phyloP scores from a whole-genome alignment of 495 filamentous ascomycete species.

The Aspergillus campestris region DNA sequence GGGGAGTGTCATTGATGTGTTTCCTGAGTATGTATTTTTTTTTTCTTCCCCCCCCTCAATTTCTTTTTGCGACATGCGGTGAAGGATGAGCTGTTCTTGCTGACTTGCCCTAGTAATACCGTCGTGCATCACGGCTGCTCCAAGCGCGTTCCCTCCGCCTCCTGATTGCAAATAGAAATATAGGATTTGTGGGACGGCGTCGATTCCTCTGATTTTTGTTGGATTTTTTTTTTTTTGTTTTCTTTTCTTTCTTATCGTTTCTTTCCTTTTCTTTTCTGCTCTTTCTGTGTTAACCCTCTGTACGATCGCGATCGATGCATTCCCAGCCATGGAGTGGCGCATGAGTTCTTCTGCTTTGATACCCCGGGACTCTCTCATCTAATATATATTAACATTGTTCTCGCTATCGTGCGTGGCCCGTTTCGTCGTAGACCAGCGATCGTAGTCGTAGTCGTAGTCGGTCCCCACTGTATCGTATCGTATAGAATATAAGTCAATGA shows the following conservation, averaged over 20 bases:
- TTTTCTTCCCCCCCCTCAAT: not conserved
- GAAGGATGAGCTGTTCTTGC: slow-evolving; percentile 3
- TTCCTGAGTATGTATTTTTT: slow-evolving; percentile 49
- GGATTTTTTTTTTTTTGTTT: slow-evolving; percentile 4
- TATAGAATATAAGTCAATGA: not conserved
- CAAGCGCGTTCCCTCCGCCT: slow-evolving; percentile 29
- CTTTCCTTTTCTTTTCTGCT: slow-evolving; percentile 6
- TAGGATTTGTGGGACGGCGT: slow-evolving; percentile 4
- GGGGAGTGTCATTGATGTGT: slow-evolving; percentile 73
- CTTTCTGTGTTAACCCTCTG: not conserved
- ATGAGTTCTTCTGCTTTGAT: slow-evolving; percentile 27
- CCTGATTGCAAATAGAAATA: slow-evolving; percentile 15
- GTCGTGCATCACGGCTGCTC: slow-evolving; percentile 85
- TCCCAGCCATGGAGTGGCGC: slow-evolving; percentile 12
- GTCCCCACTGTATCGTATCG: too few species aligned
- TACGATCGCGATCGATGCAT: not conserved
- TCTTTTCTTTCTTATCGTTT: slow-evolving; percentile 11
- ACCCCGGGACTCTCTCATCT: slow-evolving; percentile 20
- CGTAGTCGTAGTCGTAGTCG: too few species aligned
- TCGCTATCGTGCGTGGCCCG: too few species aligned
- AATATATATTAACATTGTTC: not conserved
- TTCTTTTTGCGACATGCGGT: too few species aligned
- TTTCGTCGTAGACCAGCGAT: too few species aligned
- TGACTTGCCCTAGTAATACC: slow-evolving; percentile 36
- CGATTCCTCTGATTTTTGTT: slow-evolving; percentile 10